Evolutionary conservation across 2,329 filamentous ascomycete genomes (phyloP).

Genomic region (Calonectria pseudoturangicola): DNA sequence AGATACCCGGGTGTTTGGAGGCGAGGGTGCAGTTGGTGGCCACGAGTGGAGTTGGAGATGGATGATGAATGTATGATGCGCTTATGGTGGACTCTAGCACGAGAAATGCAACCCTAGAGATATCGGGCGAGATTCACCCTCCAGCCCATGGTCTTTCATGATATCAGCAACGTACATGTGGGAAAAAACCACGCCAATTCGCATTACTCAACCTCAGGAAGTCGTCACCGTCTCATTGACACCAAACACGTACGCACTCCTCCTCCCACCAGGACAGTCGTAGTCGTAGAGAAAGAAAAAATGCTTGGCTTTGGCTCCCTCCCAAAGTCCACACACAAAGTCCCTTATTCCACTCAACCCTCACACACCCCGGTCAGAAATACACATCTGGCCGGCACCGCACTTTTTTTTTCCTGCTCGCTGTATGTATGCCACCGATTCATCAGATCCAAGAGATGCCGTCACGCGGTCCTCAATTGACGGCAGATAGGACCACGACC

Average conservation of each 20-base stretch:
- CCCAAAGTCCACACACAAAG: not conserved
- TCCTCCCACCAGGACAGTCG: too few species aligned
- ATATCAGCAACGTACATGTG: not conserved
- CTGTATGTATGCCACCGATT: slow-evolving; percentile 16
- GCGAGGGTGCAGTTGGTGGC: slow-evolving; percentile 32
- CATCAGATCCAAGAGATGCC: slow-evolving; percentile 14
- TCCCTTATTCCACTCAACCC: slow-evolving; percentile 3
- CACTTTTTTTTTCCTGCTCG: not conserved
- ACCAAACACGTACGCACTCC: slow-evolving; percentile 19
- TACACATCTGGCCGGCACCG: slow-evolving; percentile 11
- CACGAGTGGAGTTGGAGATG: slow-evolving; percentile 31
- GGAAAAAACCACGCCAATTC: not conserved
- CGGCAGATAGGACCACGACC: slow-evolving; percentile 21
- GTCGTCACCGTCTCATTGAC: slow-evolving; percentile 13
- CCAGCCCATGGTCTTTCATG: not conserved
- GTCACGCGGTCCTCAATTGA: slow-evolving; percentile 19
- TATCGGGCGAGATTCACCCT: not conserved
- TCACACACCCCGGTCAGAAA: slow-evolving; percentile 9
- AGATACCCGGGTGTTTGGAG: slow-evolving; percentile 36
- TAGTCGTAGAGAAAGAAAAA: slow-evolving; percentile 1
- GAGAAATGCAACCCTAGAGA: slow-evolving; percentile 23
- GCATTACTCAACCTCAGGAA: not conserved
- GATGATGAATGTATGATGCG: slow-evolving; percentile 34
- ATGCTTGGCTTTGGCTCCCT: slow-evolving; percentile 26
- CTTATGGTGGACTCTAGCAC: slow-evolving; percentile 25